Evolutionary conservation across 768 basidiomycete species (phyloP).

Genomic region (Cytidiella melzeri): DNA sequence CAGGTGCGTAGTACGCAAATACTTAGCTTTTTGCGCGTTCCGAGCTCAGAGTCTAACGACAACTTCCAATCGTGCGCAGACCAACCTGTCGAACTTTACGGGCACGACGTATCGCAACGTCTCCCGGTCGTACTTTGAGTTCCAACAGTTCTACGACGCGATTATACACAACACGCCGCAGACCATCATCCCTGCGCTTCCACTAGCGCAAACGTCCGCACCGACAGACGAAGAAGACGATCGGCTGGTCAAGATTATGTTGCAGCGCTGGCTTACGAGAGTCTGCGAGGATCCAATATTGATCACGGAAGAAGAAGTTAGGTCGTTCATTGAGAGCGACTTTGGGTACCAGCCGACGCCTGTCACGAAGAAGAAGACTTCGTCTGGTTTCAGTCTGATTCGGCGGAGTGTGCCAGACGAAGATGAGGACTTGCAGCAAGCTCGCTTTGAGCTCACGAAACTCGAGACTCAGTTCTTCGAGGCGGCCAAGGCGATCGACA

Average conservation of each 20-base stretch:
- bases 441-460: slow-evolving; percentile 87
- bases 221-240: slow-evolving; percentile 99
- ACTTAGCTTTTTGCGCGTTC: background rate
- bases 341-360: slow-evolving; percentile 93
- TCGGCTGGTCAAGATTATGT: slow-evolving; percentile 87
- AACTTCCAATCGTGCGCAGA: too few relatives aligned
- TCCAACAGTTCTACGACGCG: slow-evolving; percentile 89
- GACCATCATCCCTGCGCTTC: slow-evolving; percentile 92
- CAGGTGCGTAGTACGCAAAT: slow-evolving; percentile 55
- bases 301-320: slow-evolving; percentile 84
- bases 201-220: slow-evolving; percentile 94
- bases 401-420: slow-evolving; percentile 84
- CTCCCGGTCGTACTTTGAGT: slow-evolving; percentile 92
- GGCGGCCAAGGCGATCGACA: slow-evolving; percentile 86
- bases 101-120: slow-evolving; percentile 89
- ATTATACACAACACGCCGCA: slow-evolving; percentile 89
- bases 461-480: slow-evolving; percentile 91
- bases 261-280: slow-evolving; percentile 91
- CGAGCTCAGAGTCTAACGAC: background rate
- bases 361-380: slow-evolving; percentile 62
- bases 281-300: slow-evolving; percentile 91
- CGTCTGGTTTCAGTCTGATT: slow-evolving; percentile 72
- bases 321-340: slow-evolving; percentile 94
- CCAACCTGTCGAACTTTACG: slow-evolving; percentile 88
- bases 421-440: slow-evolving; percentile 86